phyloP scores from a whole-genome alignment of 257 asterid species.

The Gardenia jasminoides region DNA sequence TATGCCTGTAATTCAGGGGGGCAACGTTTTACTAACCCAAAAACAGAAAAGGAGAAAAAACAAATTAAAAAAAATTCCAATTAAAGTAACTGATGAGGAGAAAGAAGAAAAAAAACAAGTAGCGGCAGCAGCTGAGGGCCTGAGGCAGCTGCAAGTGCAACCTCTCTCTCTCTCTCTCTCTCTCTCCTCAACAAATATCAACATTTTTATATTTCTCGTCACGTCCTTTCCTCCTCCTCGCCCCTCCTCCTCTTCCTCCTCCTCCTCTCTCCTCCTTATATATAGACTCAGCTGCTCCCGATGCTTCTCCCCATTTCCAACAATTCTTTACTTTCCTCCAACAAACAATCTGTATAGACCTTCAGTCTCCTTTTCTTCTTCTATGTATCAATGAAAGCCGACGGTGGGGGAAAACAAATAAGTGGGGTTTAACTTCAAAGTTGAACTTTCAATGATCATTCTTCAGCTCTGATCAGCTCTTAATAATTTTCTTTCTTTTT shows the following conservation, averaged over 20 bases:
- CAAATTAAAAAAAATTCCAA: not conserved
- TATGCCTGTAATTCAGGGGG: too few species aligned
- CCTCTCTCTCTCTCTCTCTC: not conserved
- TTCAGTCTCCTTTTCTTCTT: not conserved
- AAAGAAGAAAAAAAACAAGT: not conserved
- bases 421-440: not conserved
- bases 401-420: not conserved
- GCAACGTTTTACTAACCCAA: too few species aligned
- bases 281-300: not conserved
- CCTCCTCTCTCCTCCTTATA: constrained; percentile 5
- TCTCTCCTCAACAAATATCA: not conserved
- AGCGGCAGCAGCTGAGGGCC: not conserved
- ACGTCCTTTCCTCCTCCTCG: constrained; percentile 1
- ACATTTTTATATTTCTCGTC: constrained; percentile 6
- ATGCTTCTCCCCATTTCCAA: constrained; percentile 4
- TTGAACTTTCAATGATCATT: constrained; percentile 1
- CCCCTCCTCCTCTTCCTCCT: constrained; percentile 3
- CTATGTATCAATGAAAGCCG: not conserved
- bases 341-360: not conserved
- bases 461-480: not conserved
- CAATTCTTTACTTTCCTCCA: not conserved
- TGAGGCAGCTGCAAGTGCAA: not conserved
- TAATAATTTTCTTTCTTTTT: not conserved
- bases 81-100: not conserved
- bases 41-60: constrained; percentile 9